Evolutionary conservation across 2,329 filamentous ascomycete species (phyloP), one percentile per base, ranked within the genome.

Genomic region (Botrytis deweyae): DNA sequence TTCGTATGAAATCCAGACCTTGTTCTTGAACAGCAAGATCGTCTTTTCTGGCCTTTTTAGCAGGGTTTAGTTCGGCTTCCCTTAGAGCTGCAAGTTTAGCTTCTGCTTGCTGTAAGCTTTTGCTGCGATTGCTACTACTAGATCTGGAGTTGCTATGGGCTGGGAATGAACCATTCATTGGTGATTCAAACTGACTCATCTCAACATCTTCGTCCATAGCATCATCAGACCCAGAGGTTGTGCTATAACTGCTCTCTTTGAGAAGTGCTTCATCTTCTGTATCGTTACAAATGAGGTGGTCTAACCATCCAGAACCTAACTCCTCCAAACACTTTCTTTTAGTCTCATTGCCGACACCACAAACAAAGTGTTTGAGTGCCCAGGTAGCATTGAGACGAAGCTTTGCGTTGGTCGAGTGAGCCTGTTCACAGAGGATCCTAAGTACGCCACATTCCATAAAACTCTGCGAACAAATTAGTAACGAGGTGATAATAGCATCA

Each of bases 11-110:
- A 78, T 97, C 92, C 29, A 98, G 88, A 0, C 92, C 93, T 82
- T 98, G 95, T 81, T 97, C 94, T 83, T 98, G 95, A 42, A 98
- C 92, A 3, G 91, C 91, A 55, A 95, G 86, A 77, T 97, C 93
- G 77, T 97, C 92, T 77, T 90, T 90, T 70, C 91, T 88, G 29
- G 91, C 89, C 80, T 91, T 91, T 44, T 90, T 87, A 38, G 87
- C 85, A 36, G 90, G 88, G 75, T 92, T 91, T 64, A 91, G 84
- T 80, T 96, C 93, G 22, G 88, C 86, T 70, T 93, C 91, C 74
- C 90, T 87, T 20, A 91, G 82, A 9, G 82, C 81, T 29, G 84
- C 82, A 55, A 91, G 82, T 75, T 84, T 85, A 72, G 83, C 81
- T 75, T 88, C 86, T 5, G 86, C 87, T 73, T 85, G 83, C 64